Evolutionary conservation across 2,329 filamentous ascomycete genomes (phyloP), one percentile per base, ranked within the genome.

Genomic region (Diplocarpon rosae): DNA sequence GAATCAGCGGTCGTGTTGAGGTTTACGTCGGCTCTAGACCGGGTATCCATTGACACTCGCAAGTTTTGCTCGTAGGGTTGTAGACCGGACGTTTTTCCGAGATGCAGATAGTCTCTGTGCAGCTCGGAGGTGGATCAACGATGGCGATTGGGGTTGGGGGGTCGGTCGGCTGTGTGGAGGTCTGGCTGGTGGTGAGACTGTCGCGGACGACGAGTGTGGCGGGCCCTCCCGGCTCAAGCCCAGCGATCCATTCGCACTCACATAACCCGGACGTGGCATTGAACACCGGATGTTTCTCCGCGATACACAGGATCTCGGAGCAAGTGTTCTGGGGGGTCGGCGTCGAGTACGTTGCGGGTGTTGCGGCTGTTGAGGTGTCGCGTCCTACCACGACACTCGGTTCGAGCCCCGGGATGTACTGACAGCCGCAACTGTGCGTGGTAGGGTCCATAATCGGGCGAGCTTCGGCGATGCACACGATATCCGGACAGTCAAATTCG

Each of bases 181-280:
- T n/a, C n/a, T n/a, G n/a, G n/a, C n/a, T n/a, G 3, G 34, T 14
- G 13, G 29, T 37, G 13, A 37, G 35, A 14, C 15, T 34, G 15
- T 24, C 37, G 12, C 24, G 31, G 16, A 17, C 30, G 28, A 44
- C 13, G 16, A 33, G 28, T 2, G 28, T 38, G 33, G 39, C 29
- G 1, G 41, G 41, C 28, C 20, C 27, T 10, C 27, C 27, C 1
- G 43, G 47, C 20, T 48, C 43, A 1, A 52, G 35, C 12, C 51
- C 49, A 3, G 47, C 41, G n/a, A 53, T 50, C 51, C 51, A 52
- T 37, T 49, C 33, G 37, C 48, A 55, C 1, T 32, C 39, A 34
- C 52, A 55, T 10, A 29, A 30, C 12, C 34, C 32, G 2, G 39
- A 33, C 4, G 39, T 36, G 5, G 27, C 14, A 37, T 44, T 40